These are phyloP conservation scores for Cinnamomum micranthum DNA, from an alignment of 164 flowering plant species.

Conservation along the genomic window DNA sequence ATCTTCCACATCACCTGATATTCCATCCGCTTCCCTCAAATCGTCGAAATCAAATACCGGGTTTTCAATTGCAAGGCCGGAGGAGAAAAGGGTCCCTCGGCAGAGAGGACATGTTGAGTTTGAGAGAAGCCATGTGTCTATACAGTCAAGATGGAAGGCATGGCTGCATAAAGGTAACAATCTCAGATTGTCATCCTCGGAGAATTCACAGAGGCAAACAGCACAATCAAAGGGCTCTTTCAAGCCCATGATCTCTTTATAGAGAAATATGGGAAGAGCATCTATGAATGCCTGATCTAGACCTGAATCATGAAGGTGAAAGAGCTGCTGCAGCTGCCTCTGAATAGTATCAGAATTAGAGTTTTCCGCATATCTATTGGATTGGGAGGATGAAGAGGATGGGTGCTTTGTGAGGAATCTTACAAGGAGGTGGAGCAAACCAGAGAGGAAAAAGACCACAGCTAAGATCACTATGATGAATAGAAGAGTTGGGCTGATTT, in stretches of 20 bases:
- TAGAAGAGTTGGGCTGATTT: slow-evolving; percentile 59
- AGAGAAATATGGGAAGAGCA: slow-evolving; percentile 69
- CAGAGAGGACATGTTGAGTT: slow-evolving; percentile 91
- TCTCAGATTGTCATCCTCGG: slow-evolving; percentile 57
- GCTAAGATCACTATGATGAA: slow-evolving; percentile 56
- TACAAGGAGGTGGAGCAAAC: slow-evolving; percentile 60
- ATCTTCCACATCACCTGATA: slow-evolving; percentile 29
- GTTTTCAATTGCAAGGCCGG: slow-evolving; percentile 34
- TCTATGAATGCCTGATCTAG: slow-evolving; percentile 78
- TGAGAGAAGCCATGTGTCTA: slow-evolving; percentile 91
- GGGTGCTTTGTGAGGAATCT: slow-evolving; percentile 53
- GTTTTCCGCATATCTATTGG: slow-evolving; percentile 42
- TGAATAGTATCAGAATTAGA: slow-evolving; percentile 49
- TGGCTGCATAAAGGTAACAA: slow-evolving; percentile 75
- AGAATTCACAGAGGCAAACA: slow-evolving; percentile 75
- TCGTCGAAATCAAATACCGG: slow-evolving; percentile 37
- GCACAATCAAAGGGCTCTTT: slow-evolving; percentile 91
- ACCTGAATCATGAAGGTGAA: slow-evolving; percentile 79
- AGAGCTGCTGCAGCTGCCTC: slow-evolving; percentile 84
- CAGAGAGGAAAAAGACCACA: slow-evolving; percentile 54
- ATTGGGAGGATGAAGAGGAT: slow-evolving; percentile 39
- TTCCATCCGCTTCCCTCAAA: slow-evolving; percentile 29
- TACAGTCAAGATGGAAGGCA: slow-evolving; percentile 75
- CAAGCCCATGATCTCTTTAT: slow-evolving; percentile 58
- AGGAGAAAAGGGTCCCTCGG: slow-evolving; percentile 43